Evolutionary conservation across 75 land plant genomes (phyloP), one percentile per base, ranked within the genome.

Genomic region (Sequoia sempervirens): DNA sequence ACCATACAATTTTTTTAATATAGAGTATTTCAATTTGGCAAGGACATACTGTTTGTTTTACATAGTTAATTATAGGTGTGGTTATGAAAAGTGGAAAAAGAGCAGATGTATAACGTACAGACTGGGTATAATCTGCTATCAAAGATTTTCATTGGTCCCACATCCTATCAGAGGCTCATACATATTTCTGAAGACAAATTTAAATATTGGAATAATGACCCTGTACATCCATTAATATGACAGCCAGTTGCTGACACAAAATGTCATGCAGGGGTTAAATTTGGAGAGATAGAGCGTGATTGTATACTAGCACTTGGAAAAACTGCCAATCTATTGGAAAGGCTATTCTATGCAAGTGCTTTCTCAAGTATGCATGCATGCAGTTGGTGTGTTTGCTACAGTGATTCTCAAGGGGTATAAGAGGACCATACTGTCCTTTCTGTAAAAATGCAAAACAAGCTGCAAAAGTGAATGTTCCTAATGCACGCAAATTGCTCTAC

Each of bases 221-320:
- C 95, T 0, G 94, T 93, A 15, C 94, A 96, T 50, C 91, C 93
- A 1, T 88, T 96, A 6, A 96, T 97, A 14, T 84, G 95, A 15
- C 97, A 95, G 80, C 97, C 97, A 4, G 95, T 93, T 15, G 87
- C 85, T 14, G 96, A 93, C 84, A 41, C 94, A 43, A 92, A 93
- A 41, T 82, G 94, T 15, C 88, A 88, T 84, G 98, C 94, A 61
- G 98, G 98, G 20, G 84, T 95, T 78, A 91, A 91, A 80, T 95
- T 96, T 84, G 98, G 98, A 4, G 98, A 96, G 82, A 96, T 96
- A 97, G 97, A 96, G 75, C 83, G 95, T 0, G 99, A 96, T 83
- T 96, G 97, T 75, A 81, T 96, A 37, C 84, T 93, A 30, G 97
- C 93, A 12, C 97, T 92, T 84, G 99, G 99, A 30, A 97, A 94